These are phyloP conservation scores for Carallia brachiata DNA, from an alignment of 345 rosid species.

Conservation along the genomic window DNA sequence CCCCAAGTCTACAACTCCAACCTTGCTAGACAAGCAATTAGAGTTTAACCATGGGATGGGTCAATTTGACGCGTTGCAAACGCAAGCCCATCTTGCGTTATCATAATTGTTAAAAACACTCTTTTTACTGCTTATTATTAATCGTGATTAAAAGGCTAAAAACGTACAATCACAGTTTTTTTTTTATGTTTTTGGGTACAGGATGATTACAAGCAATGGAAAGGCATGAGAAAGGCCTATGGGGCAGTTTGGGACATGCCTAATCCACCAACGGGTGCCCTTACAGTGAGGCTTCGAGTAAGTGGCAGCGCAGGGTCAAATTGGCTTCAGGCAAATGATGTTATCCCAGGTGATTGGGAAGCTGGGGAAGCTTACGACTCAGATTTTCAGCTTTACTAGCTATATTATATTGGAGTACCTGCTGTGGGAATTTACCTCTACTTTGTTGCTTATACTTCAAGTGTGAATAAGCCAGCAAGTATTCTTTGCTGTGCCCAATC, in stretches of 20 bases:
- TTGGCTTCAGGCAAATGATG: slow-evolving; percentile 58
- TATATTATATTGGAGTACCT: background rate
- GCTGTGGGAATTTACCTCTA: too few relatives aligned
- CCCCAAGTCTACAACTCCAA: background rate
- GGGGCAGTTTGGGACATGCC: slow-evolving; percentile 68
- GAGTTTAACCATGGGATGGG: background rate
- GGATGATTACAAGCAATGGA: slow-evolving; percentile 68
- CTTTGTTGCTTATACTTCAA: too few relatives aligned
- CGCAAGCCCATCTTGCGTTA: background rate
- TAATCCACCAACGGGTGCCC: slow-evolving; percentile 56
- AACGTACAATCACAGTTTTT: background rate
- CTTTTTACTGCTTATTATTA: background rate
- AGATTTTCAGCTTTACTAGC: slow-evolving; percentile 46
- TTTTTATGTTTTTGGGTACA: slow-evolving; percentile 9
- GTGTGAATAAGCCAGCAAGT: too few relatives aligned
- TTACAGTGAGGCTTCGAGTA: slow-evolving; percentile 55
- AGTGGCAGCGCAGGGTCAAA: slow-evolving; percentile 38
- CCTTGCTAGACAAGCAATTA: background rate
- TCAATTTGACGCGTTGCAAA: too few relatives aligned
- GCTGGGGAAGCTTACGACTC: slow-evolving; percentile 64
- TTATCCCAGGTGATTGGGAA: slow-evolving; percentile 61
- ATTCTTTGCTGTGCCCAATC: too few relatives aligned
- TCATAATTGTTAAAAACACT: too few relatives aligned
- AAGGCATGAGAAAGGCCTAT: slow-evolving; percentile 63
- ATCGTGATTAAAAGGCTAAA: background rate